Conservation (phyloP, 1,284 basidiomycete species). For the Pseudozyma hubeiensis region DNA sequence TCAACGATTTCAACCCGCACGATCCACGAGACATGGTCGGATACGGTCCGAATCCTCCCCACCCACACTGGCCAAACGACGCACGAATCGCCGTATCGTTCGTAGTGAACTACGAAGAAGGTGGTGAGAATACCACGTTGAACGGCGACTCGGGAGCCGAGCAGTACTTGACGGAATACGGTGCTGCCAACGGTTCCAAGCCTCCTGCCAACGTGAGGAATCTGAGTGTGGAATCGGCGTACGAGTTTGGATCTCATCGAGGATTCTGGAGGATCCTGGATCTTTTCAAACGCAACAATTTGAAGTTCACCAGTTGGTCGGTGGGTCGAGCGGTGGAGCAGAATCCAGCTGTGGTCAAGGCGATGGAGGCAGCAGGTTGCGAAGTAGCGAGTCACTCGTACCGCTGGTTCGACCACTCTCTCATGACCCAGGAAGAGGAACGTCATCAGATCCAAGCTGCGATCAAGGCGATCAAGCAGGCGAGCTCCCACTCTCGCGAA, state of each 20-base stretch:
- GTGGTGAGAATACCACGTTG: constrained; percentile 67
- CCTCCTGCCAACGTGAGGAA: constrained; percentile 58
- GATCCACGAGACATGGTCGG: constrained; percentile 63
- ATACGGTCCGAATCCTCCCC: constrained; percentile 68
- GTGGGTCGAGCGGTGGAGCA: constrained; percentile 69
- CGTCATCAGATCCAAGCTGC: constrained; percentile 64
- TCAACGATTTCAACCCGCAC: constrained; percentile 44
- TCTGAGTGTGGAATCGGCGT: constrained; percentile 68
- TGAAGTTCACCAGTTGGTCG: constrained; percentile 68
- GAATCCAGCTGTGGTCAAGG: constrained; percentile 66
- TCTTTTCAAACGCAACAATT: constrained; percentile 65
- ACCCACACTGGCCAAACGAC: constrained; percentile 69
- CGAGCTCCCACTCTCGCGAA: constrained; percentile 52
- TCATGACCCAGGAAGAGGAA: constrained; percentile 65
- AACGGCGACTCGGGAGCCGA: constrained; percentile 66
- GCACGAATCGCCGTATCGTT: constrained; percentile 69
- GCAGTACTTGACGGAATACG: constrained; percentile 67
- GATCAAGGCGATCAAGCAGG: constrained; percentile 65
- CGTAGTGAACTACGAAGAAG: constrained; percentile 70
- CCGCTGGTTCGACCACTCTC: constrained; percentile 68
- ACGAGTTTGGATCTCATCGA: constrained; percentile 69
- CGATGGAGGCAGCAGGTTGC: constrained; percentile 66
- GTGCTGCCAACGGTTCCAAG: constrained; percentile 47
- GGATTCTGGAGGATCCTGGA: constrained; percentile 70
- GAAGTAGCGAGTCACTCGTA: constrained; percentile 69